Conservation (phyloP, 2,329 filamentous ascomycete species). For the Penicillium sp. region DNA sequence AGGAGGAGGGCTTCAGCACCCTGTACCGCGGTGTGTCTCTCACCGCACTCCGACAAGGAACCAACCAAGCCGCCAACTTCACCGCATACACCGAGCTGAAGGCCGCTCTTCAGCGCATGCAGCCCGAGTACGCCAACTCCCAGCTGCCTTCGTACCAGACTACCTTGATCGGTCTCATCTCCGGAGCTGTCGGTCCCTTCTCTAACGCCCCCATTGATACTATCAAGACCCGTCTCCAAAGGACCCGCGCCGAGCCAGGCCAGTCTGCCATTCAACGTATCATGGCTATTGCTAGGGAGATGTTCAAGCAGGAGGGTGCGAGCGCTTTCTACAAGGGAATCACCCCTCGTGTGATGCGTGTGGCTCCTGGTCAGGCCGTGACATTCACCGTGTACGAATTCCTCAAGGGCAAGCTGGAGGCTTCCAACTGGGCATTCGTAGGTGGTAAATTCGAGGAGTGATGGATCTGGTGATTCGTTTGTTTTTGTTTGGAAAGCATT, state of each 20-base stretch:
- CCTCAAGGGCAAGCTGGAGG: conserved; percentile 70
- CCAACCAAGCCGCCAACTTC: conserved; percentile 98
- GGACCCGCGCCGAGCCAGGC: conserved; percentile 76
- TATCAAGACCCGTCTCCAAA: conserved; percentile 95
- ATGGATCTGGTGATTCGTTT: conserved; percentile 7
- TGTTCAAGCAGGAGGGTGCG: conserved; percentile 92
- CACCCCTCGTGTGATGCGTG: conserved; percentile 94
- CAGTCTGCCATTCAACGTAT: conserved; percentile 80
- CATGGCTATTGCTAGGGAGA: conserved; percentile 70
- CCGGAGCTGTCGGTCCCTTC: conserved; percentile 90
- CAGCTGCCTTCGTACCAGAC: conserved; percentile 87
- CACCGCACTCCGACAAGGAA: conserved; percentile 89
- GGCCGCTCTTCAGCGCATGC: conserved; percentile 67
- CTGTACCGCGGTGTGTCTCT: conserved; percentile 92
- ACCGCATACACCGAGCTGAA: conserved; percentile 96
- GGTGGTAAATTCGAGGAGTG: conserved; percentile 65
- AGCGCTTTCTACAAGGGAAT: conserved; percentile 99
- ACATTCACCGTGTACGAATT: conserved; percentile 75
- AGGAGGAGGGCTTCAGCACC: conserved; percentile 83
- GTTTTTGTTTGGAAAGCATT: conserved; percentile 16
- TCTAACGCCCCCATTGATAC: conserved; percentile 98
- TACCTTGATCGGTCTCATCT: conserved; percentile 83
- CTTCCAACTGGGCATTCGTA: conserved; percentile 58
- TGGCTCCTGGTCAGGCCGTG: conserved; percentile 88
- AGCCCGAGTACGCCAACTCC: conserved; percentile 63